Evolutionary conservation across 2,329 filamentous ascomycete species (phyloP), one percentile per base, ranked within the genome.

Genomic region (Bisporella sp.): DNA sequence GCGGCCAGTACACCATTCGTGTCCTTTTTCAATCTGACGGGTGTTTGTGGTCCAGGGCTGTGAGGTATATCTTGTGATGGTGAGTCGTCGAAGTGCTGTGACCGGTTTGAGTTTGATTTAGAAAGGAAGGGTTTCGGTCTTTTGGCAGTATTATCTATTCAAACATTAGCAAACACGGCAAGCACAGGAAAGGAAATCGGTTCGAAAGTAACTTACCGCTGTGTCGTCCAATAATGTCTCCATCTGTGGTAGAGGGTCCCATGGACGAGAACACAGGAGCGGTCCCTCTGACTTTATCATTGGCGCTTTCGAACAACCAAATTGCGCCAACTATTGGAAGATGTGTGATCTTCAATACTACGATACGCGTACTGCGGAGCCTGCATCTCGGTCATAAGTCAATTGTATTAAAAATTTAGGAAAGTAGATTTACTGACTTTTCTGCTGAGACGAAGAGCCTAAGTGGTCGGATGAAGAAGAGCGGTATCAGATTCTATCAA

Each of bases 381-480:
- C 35, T 37, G 35, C n/a, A 8, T 21, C 21, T 3, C 21, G 21
- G 21, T 21, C 21, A 21, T 21, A 3, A 21, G 21, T 21, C 21
- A 21, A 21, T 37, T 37, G 35, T 4, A 37, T 37, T 37, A 37
- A n/a, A 9, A 37, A 37, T 8, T 37, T 37, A n/a, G 35, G n/a
- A 37, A 37, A 37, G 8, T 8, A 37, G 8, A n/a, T n/a, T 8
- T 37, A 4, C 35, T 8, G 8, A 37, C 35, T 76, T 71, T 54
- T 84, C 78, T 2, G 82, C 77, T 5, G 82, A 75, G 46, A 89
- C 65, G 56, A 89, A 74, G 42, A 91, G 73, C 51, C 86, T 78
- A 52, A 89, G 73, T 0, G 88, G 88, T 12, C 87, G 79, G 62
- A 91, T 82, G 54, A 85, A 74, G 55, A 84, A 68, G 49, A 91